Evolutionary conservation across 371 early-diverging fungal genomes (phyloP), one percentile per base, ranked within the genome.

Genomic region (Batkoa obscura): DNA sequence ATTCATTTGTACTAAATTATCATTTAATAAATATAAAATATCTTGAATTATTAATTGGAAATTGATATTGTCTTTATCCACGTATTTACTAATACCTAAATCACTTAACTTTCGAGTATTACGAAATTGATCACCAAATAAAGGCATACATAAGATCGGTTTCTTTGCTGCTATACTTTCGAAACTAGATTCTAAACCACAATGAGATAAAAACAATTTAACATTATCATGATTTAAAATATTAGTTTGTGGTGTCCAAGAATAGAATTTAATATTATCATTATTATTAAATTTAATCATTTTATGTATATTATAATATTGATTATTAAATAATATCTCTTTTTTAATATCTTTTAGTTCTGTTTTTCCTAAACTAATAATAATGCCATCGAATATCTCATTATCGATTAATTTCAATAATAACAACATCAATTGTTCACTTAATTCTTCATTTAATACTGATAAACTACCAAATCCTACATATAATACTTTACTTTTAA

Each of bases 81-180:
- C 23, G 23, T 23, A 23, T 23, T 23, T 23, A 23, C 23, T 23
- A 23, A 23, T 23, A 23, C 23, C 23, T 23, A 43, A 17, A 8
- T 38, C 46, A 12, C 23, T 9, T 5, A 55, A 35, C 33, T 31
- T 3, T 1, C 30, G n/a, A 33, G 55, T 55, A 36, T 59, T 59
- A 8, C 41, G 10, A 2, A 51, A 43, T 42, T 58, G 58, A 43
- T 58, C 58, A 15, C 32, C 50, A n/a, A 58, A 35, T 6, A 10
- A 46, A 2, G 58, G 58, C 17, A 58, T 30, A n/a, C 43, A 34
- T 9, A 58, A 32, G 5, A 58, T 51, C 3, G 58, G 58, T 17
- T 30, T 50, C 2, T 34, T 36, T 8, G 51, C 50, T 15, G 30
- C 12, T 23, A 58, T 12, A 30, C 12, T 3, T 58, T 58, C 58